phyloP scores from a whole-genome alignment of 2,329 filamentous ascomycete species.

The Arthrobotrys conoides region DNA sequence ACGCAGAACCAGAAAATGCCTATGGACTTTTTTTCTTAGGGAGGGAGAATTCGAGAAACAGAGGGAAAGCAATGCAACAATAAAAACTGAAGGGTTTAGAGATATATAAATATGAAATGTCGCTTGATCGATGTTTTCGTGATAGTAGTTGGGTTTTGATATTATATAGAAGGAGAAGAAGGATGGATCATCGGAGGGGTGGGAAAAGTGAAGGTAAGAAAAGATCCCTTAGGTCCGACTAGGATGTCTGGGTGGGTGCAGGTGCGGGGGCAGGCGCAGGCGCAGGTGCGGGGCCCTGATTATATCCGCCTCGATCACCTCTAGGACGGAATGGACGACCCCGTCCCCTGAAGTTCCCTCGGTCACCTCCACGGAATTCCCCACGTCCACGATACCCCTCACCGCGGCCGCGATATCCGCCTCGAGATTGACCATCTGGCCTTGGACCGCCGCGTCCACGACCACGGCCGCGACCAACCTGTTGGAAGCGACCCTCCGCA shows the following conservation, averaged over 20 bases:
- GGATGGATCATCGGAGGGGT: neutral
- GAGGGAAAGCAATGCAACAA: conserved; percentile 2
- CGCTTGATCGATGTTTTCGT: conserved; percentile 29
- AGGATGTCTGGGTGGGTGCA: conserved; percentile 42
- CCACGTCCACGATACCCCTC: conserved; percentile 69
- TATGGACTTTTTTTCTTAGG: conserved; percentile 44
- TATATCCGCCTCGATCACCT: conserved; percentile 53
- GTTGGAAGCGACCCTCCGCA: conserved; percentile 52
- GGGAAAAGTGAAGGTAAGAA: neutral
- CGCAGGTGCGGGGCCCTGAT: conserved; percentile 43
- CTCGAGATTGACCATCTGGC: conserved; percentile 65
- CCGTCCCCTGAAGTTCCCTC: conserved; percentile 63
- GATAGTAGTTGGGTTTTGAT: conserved; percentile 17
- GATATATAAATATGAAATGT: conserved; percentile 26
- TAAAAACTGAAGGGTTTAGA: neutral
- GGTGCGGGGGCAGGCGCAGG: conserved; percentile 41
- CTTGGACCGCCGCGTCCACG: conserved; percentile 67
- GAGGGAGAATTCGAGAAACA: conserved; percentile 9
- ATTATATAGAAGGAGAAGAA: neutral
- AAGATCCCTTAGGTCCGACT: neutral
- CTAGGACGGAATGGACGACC: conserved; percentile 66
- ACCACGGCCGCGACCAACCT: conserved; percentile 66
- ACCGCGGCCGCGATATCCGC: conserved; percentile 64
- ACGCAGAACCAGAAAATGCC: conserved; percentile 41
- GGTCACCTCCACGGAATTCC: conserved; percentile 61